phyloP scores from a whole-genome alignment of 352 stramenopile genomes.

The Globisporangium sylvaticum region DNA sequence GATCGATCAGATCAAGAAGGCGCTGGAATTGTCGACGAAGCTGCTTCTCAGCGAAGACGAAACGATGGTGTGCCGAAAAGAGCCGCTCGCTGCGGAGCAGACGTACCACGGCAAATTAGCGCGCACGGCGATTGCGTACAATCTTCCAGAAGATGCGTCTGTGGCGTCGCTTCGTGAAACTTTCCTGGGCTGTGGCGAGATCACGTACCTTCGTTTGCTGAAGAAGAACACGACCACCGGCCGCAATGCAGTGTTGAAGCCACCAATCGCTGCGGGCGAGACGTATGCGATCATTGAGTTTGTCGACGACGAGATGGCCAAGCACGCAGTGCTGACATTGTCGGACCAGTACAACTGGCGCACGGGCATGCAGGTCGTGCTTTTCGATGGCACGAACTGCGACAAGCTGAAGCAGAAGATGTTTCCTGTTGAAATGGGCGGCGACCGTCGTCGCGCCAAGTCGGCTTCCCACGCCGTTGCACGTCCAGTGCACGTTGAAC shows the following conservation, averaged over 20 bases:
- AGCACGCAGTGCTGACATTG: conserved; percentile 83
- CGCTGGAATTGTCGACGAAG: conserved; percentile 82
- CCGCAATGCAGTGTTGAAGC: conserved; percentile 85
- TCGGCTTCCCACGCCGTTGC: conserved; percentile 64
- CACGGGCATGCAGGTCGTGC: conserved; percentile 83
- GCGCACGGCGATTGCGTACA: conserved; percentile 85
- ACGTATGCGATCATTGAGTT: conserved; percentile 90
- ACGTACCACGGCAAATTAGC: conserved; percentile 85
- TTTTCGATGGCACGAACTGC: conserved; percentile 87
- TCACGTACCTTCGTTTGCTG: conserved; percentile 82
- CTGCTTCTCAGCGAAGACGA: conserved; percentile 80
- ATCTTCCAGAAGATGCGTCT: conserved; percentile 81
- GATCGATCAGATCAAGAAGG: conserved; percentile 76
- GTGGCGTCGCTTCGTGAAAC: conserved; percentile 79
- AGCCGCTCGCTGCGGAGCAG: conserved; percentile 71
- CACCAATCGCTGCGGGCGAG: conserved; percentile 80
- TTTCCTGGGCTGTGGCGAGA: conserved; percentile 81
- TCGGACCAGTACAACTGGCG: conserved; percentile 88
- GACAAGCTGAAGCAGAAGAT: conserved; percentile 89
- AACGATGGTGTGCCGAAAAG: conserved; percentile 83
- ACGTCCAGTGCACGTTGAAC: conserved; percentile 75
- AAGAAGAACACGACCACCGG: conserved; percentile 87
- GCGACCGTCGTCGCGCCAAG: conserved; percentile 74
- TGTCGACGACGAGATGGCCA: conserved; percentile 85
- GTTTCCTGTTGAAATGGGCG: conserved; percentile 75